A percentile compares a stretch with the other conserved stretches of the same genome.
phyloP scores from a whole-genome alignment of 2,329 filamentous ascomycete species.

The Botryosphaeria dothidea region DNA sequence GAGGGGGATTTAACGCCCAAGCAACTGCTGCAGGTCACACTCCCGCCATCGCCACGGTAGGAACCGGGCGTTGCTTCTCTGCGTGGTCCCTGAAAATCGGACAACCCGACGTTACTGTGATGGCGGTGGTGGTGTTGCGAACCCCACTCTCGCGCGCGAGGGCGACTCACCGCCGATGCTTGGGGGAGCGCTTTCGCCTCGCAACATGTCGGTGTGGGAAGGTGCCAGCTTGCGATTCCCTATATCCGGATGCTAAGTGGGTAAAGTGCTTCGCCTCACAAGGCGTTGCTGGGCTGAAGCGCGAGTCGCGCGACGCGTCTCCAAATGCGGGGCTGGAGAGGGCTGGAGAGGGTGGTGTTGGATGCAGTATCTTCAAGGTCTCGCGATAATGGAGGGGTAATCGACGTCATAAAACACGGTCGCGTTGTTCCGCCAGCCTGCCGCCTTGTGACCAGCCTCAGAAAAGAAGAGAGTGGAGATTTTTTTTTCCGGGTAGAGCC shows the following conservation, averaged over 20 bases:
- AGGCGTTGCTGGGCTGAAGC: slow-evolving; percentile 4
- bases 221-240: slow-evolving; percentile 12
- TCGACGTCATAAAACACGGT: slow-evolving; percentile 18
- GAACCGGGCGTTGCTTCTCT: slow-evolving; percentile 1
- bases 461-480: slow-evolving; percentile 13
- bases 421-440: background rate
- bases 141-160: slow-evolving; percentile 6
- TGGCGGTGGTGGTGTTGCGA: background rate
- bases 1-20: slow-evolving; percentile 3
- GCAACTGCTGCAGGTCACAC: slow-evolving; percentile 1
- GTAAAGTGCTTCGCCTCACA: slow-evolving; percentile 6
- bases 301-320: slow-evolving; percentile 10
- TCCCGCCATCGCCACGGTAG: background rate
- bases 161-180: slow-evolving; percentile 4
- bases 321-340: slow-evolving; percentile 10
- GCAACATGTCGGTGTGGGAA: slow-evolving; percentile 16
- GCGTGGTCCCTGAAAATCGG: slow-evolving; percentile 13
- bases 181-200: slow-evolving; percentile 2
- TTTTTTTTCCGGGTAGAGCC: slow-evolving; percentile 16
- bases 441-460: slow-evolving; percentile 17
- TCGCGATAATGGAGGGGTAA: slow-evolving; percentile 12
- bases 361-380: slow-evolving; percentile 7
- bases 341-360: slow-evolving; percentile 1
- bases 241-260: slow-evolving; percentile 10
- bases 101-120: slow-evolving; percentile 3